Evolutionary conservation across 257 asterid genomes (phyloP), one percentile per base, ranked within the genome.

Genomic region (Forsythia viridissima): DNA sequence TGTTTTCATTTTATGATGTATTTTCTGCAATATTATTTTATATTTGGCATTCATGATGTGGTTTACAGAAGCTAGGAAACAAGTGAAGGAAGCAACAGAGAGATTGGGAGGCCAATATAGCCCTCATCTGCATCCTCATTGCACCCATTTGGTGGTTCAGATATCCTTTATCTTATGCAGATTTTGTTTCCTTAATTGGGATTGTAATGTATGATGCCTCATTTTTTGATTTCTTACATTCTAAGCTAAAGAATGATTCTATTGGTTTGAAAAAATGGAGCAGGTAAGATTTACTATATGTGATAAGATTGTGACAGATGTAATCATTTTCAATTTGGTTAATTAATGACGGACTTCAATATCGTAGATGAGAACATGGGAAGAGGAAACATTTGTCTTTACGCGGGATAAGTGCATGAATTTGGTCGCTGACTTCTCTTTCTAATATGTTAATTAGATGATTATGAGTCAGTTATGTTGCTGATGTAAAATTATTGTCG

Each of bases 91-190:
- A 79, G 99, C 99, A 75, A 89, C 97, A 2, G 92, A 91, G 88
- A 92, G 91, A 81, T 82, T 95, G 83, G 97, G 98, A 79, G 99
- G 99, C 38, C 91, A 83, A 85, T 95, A 95, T 80, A 95, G 99
- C 80, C 97, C 98, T 21, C 91, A 93, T 88, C 90, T 95, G 80
- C 97, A 93, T 80, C 93, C 94, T 77, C 96, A 89, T 7, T 95
- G 99, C 91, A 95, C 97, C 63, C 99, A 95, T 85, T 89, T 95
- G 97, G 97, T 95, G 84, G 99, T 93, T 86, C 97, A 93, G 84
- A 95, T 95, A 95, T 95, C 99, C 99, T 93, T 90, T 84, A 20
- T n/a, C 30, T 57, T 57, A 16, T 57, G 34, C 30, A 57, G 4
- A 6, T n/a, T 11, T 38, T 38, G 39, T 36, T 57, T 57, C 30